Base-by-base conservation (phyloP, 1,139 yeast species). In the Geotrichum candidum region DNA sequence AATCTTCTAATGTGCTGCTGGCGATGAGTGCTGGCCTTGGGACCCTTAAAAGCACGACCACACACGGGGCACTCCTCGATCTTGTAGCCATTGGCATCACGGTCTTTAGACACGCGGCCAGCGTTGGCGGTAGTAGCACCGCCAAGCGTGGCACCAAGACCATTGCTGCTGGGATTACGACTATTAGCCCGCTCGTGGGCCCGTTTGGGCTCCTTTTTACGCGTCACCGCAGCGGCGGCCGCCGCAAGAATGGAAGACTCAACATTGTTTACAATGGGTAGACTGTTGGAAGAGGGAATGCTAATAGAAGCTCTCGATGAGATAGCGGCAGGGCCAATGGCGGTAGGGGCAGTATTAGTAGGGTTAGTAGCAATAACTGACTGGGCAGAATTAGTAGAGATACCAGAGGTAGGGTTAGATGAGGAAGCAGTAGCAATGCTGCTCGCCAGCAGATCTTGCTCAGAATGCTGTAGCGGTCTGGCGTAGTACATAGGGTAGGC, bases 1-100 rank as follows among this genome's bases (percentile, higher is more conserved):
- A 78, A 67, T 50, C 81, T 68, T 25, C 80, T 73, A 58, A 78
- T 78, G 63, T 78, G 82, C 70, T 78, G 82, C 67, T 78, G 82
- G 64, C 75, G 77, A 67, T 78, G 82, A 1, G 81, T 78, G 2
- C 79, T 71, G 2, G 81, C 77, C 68, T 76, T 77, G 31, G 81
- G 81, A 23, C 82, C 82, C 66, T 74, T 75, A 71, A 78, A 78
- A 41, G 71, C 70, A 51, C 82, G 73, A 10, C 76, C 76, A 65
- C 82, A 78, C 53, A 77, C 73, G 56, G 75, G 78, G 65, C 80
- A 77, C 52, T 70, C 75, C 65, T 77, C 80, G 27, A 73, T 65
- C 55, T 74, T 71, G 67, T 63, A 70, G 58, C 69, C 71, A 53
- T 53, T 53, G 27, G 56, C 50, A 23, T 53, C 56, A 25, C 41